Conservation (phyloP, 768 basidiomycete genomes). For the Pleurotus pulmonarius region DNA sequence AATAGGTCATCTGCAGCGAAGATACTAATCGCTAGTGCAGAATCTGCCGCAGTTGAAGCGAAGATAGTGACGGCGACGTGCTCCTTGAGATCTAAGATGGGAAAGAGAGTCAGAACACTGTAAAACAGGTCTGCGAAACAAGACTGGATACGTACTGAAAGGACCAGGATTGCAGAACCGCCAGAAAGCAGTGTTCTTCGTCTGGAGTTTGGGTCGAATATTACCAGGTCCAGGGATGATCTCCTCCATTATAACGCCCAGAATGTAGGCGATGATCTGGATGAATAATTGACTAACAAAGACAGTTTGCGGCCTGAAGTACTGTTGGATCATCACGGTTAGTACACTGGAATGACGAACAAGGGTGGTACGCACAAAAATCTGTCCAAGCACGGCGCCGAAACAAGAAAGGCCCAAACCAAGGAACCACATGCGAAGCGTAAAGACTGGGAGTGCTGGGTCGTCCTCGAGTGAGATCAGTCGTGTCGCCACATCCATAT, state of each 20-base stretch:
- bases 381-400: conserved; percentile 46
- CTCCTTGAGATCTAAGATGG: conserved; percentile 41
- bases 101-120: no score
- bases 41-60: conserved; percentile 55
- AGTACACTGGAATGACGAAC: no score
- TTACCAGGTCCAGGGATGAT: conserved; percentile 30
- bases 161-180: conserved; percentile 58
- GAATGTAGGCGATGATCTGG: conserved; percentile 48
- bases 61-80: conserved; percentile 63
- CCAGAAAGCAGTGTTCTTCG: conserved; percentile 37
- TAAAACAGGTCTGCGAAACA: no score
- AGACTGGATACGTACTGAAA: conserved; percentile 43
- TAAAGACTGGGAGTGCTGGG: conserved; percentile 43
- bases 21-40: conserved; percentile 55
- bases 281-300: conserved; percentile 46
- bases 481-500: conserved; percentile 41
- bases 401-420: conserved; percentile 54
- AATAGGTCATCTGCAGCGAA: conserved; percentile 52
- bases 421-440: conserved; percentile 55
- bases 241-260: conserved; percentile 42
- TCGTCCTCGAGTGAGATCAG: conserved; percentile 53
- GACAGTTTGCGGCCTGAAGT: conserved; percentile 50
- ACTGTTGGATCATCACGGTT: conserved; percentile 23
- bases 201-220: conserved; percentile 21
- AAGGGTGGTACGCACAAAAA: conserved; percentile 33